Evolutionary conservation across 768 basidiomycete species (phyloP).

Genomic region (Sporobolomyces phaffii): DNA sequence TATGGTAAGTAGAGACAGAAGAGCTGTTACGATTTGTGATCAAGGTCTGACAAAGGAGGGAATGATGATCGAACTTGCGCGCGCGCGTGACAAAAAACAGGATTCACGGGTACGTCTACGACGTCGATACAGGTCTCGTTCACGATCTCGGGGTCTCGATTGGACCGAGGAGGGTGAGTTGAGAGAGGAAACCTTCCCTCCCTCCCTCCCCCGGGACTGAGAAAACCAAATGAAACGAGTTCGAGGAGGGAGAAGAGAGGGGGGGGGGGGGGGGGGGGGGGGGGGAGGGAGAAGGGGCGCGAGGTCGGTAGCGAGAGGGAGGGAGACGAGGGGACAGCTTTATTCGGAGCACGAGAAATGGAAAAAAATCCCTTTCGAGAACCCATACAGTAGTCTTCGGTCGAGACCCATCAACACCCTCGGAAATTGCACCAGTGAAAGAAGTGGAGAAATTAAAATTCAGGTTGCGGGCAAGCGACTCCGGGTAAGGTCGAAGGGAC

Average conservation of each 20-base stretch:
- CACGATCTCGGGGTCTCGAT: conserved; percentile 14
- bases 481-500: conserved; percentile 4
- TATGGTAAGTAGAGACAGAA: conserved; percentile 15
- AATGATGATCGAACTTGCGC: too few relatives aligned
- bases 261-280: neutral
- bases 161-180: neutral
- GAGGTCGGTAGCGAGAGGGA: too few relatives aligned
- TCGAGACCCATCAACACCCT: too few relatives aligned
- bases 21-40: too few relatives aligned
- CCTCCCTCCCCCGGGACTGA: neutral
- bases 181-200: neutral
- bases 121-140: conserved; percentile 19
- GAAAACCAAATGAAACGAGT: neutral
- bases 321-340: too few relatives aligned
- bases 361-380: too few relatives aligned
- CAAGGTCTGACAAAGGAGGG: too few relatives aligned
- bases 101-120: conserved; percentile 27
- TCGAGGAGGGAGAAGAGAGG: neutral
- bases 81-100: too few relatives aligned
- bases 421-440: too few relatives aligned
- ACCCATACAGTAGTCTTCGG: too few relatives aligned
- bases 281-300: neutral
- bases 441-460: too few relatives aligned
- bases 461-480: conserved; percentile 29
- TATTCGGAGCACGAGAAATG: too few relatives aligned